Conservation (phyloP, 1,284 basidiomycete genomes). For the Rhodotorula sp. region DNA sequence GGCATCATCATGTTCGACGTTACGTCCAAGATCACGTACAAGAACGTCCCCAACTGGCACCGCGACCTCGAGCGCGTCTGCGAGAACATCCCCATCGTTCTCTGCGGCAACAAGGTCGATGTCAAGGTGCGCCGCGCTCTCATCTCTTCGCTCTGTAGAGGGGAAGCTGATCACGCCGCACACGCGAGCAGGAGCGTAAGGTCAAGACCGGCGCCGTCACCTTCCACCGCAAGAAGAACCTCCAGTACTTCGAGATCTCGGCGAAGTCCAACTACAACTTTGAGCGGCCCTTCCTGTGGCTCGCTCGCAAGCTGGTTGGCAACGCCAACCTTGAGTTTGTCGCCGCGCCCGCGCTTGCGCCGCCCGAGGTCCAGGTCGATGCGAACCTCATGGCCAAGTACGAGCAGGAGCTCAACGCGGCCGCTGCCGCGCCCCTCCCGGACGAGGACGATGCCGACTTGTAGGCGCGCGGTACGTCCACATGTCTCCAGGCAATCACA, state of each 20-base stretch:
- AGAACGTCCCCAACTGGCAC: slow-evolving; percentile 99
- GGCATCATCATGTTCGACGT: slow-evolving; percentile 99
- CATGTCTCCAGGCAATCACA: too few relatives aligned
- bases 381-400: slow-evolving; percentile 78
- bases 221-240: slow-evolving; percentile 99
- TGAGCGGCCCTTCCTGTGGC: slow-evolving; percentile 99
- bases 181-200: slow-evolving; percentile 91
- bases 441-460: slow-evolving; percentile 54
- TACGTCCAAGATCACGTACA: slow-evolving; percentile 99
- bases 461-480: background rate
- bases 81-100: slow-evolving; percentile 98
- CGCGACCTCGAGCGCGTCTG: slow-evolving; percentile 92
- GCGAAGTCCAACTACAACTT: slow-evolving; percentile 99
- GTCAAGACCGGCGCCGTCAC: slow-evolving; percentile 97
- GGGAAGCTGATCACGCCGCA: background rate
- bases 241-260: slow-evolving; percentile 99
- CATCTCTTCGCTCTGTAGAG: background rate
- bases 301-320: slow-evolving; percentile 95
- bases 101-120: slow-evolving; percentile 99
- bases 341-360: slow-evolving; percentile 91
- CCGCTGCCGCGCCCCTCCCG: slow-evolving; percentile 57
- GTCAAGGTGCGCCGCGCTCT: slow-evolving; percentile 72
- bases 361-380: slow-evolving; percentile 90
- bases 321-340: slow-evolving; percentile 91
- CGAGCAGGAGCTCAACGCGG: slow-evolving; percentile 69